phyloP scores from a whole-genome alignment of 306 rosid genomes.

The Sechiopsis laciniata region DNA sequence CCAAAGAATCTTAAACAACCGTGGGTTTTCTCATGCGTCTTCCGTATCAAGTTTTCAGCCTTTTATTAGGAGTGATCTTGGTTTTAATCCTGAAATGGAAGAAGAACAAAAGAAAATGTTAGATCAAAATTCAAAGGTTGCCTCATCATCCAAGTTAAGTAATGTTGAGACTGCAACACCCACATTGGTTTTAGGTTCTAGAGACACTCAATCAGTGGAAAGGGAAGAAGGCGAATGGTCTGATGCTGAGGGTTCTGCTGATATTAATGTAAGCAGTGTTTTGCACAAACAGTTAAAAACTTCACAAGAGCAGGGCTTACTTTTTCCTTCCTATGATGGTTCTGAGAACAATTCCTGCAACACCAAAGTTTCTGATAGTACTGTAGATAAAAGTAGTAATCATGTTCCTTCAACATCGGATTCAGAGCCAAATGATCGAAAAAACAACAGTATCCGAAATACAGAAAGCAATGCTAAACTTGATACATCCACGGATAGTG shows the following conservation, averaged over 20 bases:
- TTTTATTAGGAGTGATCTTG: conserved; percentile 59
- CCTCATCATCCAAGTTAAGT: conserved; percentile 30
- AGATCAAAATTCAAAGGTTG: conserved; percentile 34
- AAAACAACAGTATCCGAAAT: conserved; percentile 41
- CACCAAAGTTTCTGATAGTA: conserved; percentile 38
- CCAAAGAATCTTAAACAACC: conserved; percentile 61
- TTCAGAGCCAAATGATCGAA: conserved; percentile 41
- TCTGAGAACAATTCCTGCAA: conserved; percentile 40
- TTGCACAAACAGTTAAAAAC: conserved; percentile 39
- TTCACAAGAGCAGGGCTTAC: conserved; percentile 38
- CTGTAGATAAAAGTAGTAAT: conserved; percentile 39
- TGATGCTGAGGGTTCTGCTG: conserved; percentile 70
- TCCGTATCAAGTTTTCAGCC: conserved; percentile 89
- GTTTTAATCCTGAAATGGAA: conserved; percentile 38
- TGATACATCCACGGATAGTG: conserved; percentile 46
- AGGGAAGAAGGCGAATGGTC: conserved; percentile 99
- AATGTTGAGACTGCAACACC: conserved; percentile 36
- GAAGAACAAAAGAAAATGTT: conserved; percentile 38
- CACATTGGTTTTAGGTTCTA: conserved; percentile 28
- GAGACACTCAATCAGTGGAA: conserved; percentile 44
- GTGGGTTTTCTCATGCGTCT: conserved; percentile 74
- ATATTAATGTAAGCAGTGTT: conserved; percentile 41
- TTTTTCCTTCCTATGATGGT: conserved; percentile 33
- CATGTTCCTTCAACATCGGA: conserved; percentile 43
- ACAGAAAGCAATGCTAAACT: conserved; percentile 50